Conservation (phyloP, 2,329 filamentous ascomycete species). For the Colletotrichum gigasporum region DNA sequence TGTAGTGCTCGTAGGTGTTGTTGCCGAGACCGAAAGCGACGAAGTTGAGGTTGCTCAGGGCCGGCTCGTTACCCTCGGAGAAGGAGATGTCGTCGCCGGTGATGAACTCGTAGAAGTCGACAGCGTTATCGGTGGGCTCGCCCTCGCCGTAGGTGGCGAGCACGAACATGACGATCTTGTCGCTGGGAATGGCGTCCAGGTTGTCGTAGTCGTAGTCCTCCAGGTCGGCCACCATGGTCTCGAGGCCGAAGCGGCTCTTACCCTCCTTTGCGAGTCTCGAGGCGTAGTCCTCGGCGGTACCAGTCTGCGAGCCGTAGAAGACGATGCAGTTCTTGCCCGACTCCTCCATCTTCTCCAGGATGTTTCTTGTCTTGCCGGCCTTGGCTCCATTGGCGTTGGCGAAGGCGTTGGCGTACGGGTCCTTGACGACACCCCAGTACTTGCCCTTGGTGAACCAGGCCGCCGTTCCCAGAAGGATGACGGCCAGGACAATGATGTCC, state of each 20-base stretch:
- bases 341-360: conserved; percentile 96
- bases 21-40: conserved; percentile 97
- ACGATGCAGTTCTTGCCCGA: conserved; percentile 96
- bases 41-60: conserved; percentile 87
- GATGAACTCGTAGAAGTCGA: conserved; percentile 98
- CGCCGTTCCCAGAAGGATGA: conserved; percentile 84
- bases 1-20: conserved; percentile 99
- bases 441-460: conserved; percentile 99
- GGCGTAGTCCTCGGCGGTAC: conserved; percentile 98
- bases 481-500: conserved; percentile 90
- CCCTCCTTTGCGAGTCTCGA: conserved; percentile 97
- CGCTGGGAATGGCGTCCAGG: conserved; percentile 85
- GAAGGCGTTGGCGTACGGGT: conserved; percentile 84
- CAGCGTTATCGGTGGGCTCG: conserved; percentile 97
- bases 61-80: conserved; percentile 76
- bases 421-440: conserved; percentile 88
- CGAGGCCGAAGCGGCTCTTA: conserved; percentile 92
- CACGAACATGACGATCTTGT: conserved; percentile 95
- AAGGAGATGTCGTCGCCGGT: conserved; percentile 84
- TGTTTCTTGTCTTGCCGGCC: conserved; percentile 87
- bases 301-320: conserved; percentile 98
- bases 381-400: conserved; percentile 76
- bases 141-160: conserved; percentile 98
- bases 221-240: conserved; percentile 97
- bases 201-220: conserved; percentile 99